phyloP scores from a whole-genome alignment of 805 yeast genomes.

The Ogataea angusta region DNA sequence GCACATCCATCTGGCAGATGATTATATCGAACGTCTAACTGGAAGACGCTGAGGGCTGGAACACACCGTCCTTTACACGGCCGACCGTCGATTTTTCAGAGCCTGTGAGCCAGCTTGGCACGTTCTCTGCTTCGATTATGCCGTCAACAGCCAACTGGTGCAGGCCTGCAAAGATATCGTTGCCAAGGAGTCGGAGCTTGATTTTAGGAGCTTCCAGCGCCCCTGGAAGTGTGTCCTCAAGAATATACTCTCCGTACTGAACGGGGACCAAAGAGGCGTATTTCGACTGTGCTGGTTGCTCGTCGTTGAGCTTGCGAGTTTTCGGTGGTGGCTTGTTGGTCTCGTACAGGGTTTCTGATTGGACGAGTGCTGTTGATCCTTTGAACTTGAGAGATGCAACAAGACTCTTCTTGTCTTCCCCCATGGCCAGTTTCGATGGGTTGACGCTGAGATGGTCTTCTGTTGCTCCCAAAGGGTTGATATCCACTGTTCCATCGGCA shows the following conservation, averaged over 20 bases:
- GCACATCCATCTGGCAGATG: constrained; percentile 22
- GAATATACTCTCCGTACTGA: constrained; percentile 45
- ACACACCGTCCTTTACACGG: constrained; percentile 38
- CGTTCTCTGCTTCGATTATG: constrained; percentile 46
- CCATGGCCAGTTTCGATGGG: constrained; percentile 24
- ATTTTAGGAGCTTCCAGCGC: constrained; percentile 20
- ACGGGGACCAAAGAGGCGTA: constrained; percentile 58
- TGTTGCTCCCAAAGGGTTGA: constrained; percentile 53
- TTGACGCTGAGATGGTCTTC: constrained; percentile 40
- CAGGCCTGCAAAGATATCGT: constrained; percentile 74
- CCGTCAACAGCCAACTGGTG: constrained; percentile 59
- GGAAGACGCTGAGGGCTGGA: constrained; percentile 17
- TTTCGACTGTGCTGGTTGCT: constrained; percentile 22
- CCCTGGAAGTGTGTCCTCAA: constrained; percentile 35
- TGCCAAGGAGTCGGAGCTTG: constrained; percentile 49
- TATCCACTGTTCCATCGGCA: constrained; percentile 65
- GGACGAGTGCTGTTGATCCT: constrained; percentile 43
- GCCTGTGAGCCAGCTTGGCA: constrained; percentile 80
- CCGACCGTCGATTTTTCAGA: constrained; percentile 62
- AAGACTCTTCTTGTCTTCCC: constrained; percentile 28
- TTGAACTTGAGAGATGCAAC: constrained; percentile 60
- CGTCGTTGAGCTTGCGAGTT: constrained; percentile 16
- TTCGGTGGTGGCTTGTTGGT: constrained; percentile 30
- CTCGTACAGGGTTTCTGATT: constrained; percentile 39
- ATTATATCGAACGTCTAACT: constrained; percentile 23